Percentiles rank a stretch among this genome's conserved stretches.
Evolutionary conservation across 441 rosid species (phyloP).

Genomic region (Eutrema salsugineum): DNA sequence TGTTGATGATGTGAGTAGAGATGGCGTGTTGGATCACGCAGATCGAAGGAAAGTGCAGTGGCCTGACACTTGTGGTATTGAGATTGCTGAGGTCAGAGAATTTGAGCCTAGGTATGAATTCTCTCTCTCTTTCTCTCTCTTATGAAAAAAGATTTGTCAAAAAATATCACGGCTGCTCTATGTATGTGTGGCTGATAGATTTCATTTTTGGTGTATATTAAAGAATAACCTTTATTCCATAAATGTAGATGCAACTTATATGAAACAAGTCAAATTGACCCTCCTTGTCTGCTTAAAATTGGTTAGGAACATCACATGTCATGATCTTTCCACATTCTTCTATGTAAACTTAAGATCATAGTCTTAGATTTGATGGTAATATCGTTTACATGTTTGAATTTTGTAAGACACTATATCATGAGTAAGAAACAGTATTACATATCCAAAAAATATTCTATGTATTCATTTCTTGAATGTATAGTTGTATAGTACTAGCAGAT

Average conservation of each 20-base stretch:
- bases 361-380: not conserved
- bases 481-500: not conserved
- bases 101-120: slow-evolving; percentile 88
- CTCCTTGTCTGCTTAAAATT: not conserved
- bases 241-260: not conserved
- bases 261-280: not conserved
- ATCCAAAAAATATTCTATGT: not conserved
- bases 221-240: not conserved
- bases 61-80: slow-evolving; percentile 86
- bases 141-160: not conserved
- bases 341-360: not conserved
- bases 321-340: not conserved
- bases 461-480: not conserved
- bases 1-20: slow-evolving; percentile 38
- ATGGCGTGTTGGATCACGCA: slow-evolving; percentile 38
- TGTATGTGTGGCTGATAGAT: slow-evolving; percentile 3
- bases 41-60: slow-evolving; percentile 90
- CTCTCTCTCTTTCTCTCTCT: too few species aligned
- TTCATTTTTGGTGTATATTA: not conserved
- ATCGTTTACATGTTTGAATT: too few species aligned
- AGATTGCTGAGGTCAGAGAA: slow-evolving; percentile 85
- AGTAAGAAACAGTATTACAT: not conserved
- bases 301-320: not conserved
- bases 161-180: not conserved
- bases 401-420: not conserved